Evolutionary conservation across 176 grass and related monocot species (phyloP), one percentile per base, ranked within the genome.

Genomic region (Oryza rufipogon): DNA sequence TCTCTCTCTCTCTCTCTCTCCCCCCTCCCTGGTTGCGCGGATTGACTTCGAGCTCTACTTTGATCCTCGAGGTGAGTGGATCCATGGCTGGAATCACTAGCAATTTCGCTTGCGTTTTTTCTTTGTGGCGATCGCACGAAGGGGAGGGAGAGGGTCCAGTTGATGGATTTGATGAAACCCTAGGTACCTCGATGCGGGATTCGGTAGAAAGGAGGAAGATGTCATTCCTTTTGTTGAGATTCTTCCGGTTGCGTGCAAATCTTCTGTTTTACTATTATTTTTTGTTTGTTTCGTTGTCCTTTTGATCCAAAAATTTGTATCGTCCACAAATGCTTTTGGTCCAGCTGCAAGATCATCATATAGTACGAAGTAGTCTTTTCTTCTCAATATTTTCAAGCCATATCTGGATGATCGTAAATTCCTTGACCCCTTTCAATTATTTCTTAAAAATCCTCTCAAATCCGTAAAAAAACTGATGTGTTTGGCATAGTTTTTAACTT

Each of bases 91-190:
- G 54, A 52, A 52, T 52, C 15, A 83, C 73, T 25, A 13, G 14
- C 26, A 25, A 3, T 36, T 58, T 84, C 38, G 70, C 70, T 14
- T 42, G 44, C 2, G 44, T 17, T 5, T 36, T 17, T 32, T 32
- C 28, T 32, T 49, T 49, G 32, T 41, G 52, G 11, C 19, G 63
- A 79, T 48, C 30, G 30, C 42, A 20, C 12, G 15, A 48, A 66
- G 9, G 68, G 22, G 14, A 33, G 49, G 7, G 74, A 39, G 10
- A 3, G 74, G 39, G 11, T 65, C 30, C n/a, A 1, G 28, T 82
- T 76, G 54, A 52, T 80, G 85, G 78, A 87, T 81, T 66, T 10
- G 41, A 51, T 34, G 71, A 65, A 83, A 78, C 74, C 80, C 67
- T 66, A 65, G 56, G 69, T 71, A 32, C 9, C 25, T 32, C 30